Percentiles rank a stretch among this genome's conserved stretches.
Conservation (phyloP, 257 asterid genomes). For the Przewalskia tangutica region DNA sequence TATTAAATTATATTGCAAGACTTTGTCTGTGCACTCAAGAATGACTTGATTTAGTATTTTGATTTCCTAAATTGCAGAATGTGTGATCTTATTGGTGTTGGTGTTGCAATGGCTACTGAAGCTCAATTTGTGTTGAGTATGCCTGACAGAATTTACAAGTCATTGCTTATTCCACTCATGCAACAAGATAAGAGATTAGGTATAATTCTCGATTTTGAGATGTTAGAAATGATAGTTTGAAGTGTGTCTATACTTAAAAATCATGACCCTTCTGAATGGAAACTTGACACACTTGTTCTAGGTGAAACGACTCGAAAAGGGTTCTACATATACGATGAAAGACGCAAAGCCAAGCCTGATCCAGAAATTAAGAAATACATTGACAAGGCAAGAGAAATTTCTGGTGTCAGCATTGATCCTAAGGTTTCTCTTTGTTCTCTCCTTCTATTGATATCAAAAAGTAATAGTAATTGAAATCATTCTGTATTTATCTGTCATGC, state of each 20-base stretch:
- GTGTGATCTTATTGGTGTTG: constrained; percentile 88
- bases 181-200: constrained; percentile 90
- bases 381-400: constrained; percentile 62
- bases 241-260: background rate
- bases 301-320: constrained; percentile 84
- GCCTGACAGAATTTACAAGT: constrained; percentile 77
- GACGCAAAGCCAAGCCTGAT: constrained; percentile 88
- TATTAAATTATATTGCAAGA: background rate
- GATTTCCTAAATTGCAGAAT: constrained; percentile 29
- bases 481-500: background rate
- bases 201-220: constrained; percentile 10
- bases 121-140: constrained; percentile 62
- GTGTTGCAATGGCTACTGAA: constrained; percentile 84
- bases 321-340: constrained; percentile 62
- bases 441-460: background rate
- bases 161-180: constrained; percentile 82
- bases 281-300: constrained; percentile 11
- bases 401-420: constrained; percentile 74
- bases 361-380: constrained; percentile 72
- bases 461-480: background rate
- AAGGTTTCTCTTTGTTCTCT: constrained; percentile 35
- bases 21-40: background rate
- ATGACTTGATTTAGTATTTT: background rate
- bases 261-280: background rate
- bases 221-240: background rate